Evolutionary conservation across 1,284 basidiomycete genomes (phyloP).

Genomic region (Ganoderma lingzhi): DNA sequence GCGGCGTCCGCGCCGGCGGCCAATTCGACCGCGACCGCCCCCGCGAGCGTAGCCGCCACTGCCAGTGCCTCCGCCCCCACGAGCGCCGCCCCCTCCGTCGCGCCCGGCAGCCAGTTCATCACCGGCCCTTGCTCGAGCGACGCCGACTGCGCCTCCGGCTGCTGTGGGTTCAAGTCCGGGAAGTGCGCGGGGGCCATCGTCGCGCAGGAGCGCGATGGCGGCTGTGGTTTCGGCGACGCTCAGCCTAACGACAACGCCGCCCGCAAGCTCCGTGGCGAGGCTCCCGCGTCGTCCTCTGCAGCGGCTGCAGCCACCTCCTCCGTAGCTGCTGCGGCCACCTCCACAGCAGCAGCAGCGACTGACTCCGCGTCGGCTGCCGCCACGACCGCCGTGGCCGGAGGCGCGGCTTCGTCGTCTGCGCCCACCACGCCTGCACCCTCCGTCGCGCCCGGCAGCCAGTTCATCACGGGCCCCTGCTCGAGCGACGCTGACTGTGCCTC

Average conservation of each 20-base stretch:
- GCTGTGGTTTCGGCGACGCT: constrained; percentile 24
- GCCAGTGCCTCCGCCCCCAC: neutral
- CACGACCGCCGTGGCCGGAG: neutral
- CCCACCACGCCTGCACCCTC: constrained; percentile 1
- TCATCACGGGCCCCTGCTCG: constrained; percentile 22
- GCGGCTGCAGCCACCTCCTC: neutral
- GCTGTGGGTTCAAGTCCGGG: constrained; percentile 25
- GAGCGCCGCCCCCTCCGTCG: neutral
- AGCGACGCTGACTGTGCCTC: constrained; percentile 26
- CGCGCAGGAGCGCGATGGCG: constrained; percentile 25
- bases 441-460: constrained; percentile 21
- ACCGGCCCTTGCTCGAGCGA: constrained; percentile 21
- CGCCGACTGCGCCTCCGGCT: constrained; percentile 25
- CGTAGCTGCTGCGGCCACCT: neutral
- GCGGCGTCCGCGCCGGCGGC: neutral
- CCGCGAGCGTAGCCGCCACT: constrained; percentile 10
- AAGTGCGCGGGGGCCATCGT: constrained; percentile 27
- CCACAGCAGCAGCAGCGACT: too few species aligned
- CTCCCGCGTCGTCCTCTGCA: neutral
- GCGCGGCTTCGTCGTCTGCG: neutral
- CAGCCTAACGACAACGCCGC: constrained; percentile 22
- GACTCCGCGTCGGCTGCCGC: too few species aligned
- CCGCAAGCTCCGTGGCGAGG: neutral
- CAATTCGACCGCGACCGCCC: neutral
- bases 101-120: constrained; percentile 23